Evolutionary conservation across 208 protist species (phyloP), one percentile per base, ranked within the genome.

Genomic region (Trypanosoma boissoni): DNA sequence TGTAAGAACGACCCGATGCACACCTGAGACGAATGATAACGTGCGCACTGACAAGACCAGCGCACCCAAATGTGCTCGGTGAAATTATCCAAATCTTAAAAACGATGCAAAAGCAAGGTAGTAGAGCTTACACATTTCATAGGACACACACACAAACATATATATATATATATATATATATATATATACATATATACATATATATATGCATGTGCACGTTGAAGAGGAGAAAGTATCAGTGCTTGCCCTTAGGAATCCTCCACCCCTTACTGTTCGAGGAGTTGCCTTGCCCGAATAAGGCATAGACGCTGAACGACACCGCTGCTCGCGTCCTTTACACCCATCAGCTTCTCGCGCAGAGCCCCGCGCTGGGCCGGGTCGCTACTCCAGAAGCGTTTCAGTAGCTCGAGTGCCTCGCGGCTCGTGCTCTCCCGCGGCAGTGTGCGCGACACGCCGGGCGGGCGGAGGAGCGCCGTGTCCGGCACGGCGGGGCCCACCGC

Each of bases 301-400:
- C 62, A 68, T 16, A 20, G 44, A 2, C 53, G 31, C 53, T 68
- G 53, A 42, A 59, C 29, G 1, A 54, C 16, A 34, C 53, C 34
- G 27, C 27, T 53, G 31, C 44, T 24, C 16, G 18, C 8, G 46
- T 39, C 18, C 9, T 55, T 61, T 2, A 55, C 18, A 28, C 34
- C 29, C 20, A 49, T 24, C 45, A 68, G n/a, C 53, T 73, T 74
- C 26, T 41, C 54, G 20, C 79, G 72, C 14, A 82, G 51, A 3
- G 32, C 43, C 16, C 37, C 56, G 26, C 69, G 69, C 42, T 80
- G 73, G 39, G 27, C 53, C 9, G 39, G 42, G 21, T 65, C 64
- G 14, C 57, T 48, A 36, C 73, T 70, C 85, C 85, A 92, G 64
- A 87, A 87, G 18, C 48, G 48, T 31, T 74, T 75, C 5, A 92